phyloP scores from a whole-genome alignment of 2,329 filamentous ascomycete species.

The Rhynchosporium secalis region DNA sequence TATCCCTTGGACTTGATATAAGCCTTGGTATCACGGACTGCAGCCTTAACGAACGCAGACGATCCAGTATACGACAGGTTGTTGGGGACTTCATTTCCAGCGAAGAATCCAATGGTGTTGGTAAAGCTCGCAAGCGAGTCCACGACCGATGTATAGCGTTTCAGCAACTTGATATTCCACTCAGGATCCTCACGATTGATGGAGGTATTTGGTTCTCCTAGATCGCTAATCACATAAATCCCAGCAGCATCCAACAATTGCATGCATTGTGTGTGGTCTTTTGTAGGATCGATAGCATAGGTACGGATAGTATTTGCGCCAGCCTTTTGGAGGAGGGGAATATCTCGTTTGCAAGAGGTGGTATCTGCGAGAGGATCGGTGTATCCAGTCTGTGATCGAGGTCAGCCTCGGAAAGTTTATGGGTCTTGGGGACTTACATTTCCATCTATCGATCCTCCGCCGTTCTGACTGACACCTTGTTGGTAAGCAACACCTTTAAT shows the following conservation, averaged over 20 bases:
- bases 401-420: neutral
- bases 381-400: slow-evolving; percentile 30
- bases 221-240: slow-evolving; percentile 93
- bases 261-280: slow-evolving; percentile 84
- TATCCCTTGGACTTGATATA: slow-evolving; percentile 81
- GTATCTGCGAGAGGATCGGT: slow-evolving; percentile 77
- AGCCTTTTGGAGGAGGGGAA: slow-evolving; percentile 74
- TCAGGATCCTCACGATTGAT: slow-evolving; percentile 78
- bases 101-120: slow-evolving; percentile 97
- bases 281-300: slow-evolving; percentile 82
- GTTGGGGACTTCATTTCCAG: slow-evolving; percentile 96
- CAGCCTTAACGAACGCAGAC: slow-evolving; percentile 94
- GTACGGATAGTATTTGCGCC: slow-evolving; percentile 91
- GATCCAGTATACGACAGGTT: slow-evolving; percentile 80
- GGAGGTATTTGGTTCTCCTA: slow-evolving; percentile 75
- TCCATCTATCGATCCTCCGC: slow-evolving; percentile 29
- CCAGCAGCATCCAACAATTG: slow-evolving; percentile 73
- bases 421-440: slow-evolving; percentile 12
- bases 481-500: slow-evolving; percentile 96
- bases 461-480: slow-evolving; percentile 63
- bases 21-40: slow-evolving; percentile 89
- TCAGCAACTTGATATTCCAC: slow-evolving; percentile 78
- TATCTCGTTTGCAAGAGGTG: slow-evolving; percentile 74
- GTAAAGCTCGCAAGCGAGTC: slow-evolving; percentile 77
- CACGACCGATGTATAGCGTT: slow-evolving; percentile 80